Percentiles rank a stretch among this genome's conserved stretches.
Evolutionary conservation across 1,284 basidiomycete genomes (phyloP).

Genomic region (Puccinia sorghi): DNA sequence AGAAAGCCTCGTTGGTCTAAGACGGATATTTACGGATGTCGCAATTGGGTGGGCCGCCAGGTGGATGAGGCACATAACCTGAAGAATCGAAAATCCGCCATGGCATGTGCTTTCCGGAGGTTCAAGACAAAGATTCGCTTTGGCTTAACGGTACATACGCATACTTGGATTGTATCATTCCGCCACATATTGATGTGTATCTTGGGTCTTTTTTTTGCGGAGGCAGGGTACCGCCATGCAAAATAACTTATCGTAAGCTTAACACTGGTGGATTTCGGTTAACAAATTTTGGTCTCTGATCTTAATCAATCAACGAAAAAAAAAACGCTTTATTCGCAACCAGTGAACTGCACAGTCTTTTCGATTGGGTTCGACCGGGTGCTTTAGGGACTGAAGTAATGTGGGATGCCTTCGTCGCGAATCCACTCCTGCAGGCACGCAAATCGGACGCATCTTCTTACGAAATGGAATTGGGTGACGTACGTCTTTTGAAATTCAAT

Average conservation of each 20-base stretch:
- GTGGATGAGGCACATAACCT: slow-evolving; percentile 44
- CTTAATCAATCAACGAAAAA: neutral
- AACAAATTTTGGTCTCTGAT: too few relatives aligned
- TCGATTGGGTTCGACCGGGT: slow-evolving; percentile 45
- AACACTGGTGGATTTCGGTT: too few relatives aligned
- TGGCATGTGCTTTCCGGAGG: slow-evolving; percentile 17
- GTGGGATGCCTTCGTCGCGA: slow-evolving; percentile 45
- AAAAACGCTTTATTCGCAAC: neutral
- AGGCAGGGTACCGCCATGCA: slow-evolving; percentile 43
- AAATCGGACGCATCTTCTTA: slow-evolving; percentile 40
- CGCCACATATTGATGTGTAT: neutral
- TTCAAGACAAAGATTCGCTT: slow-evolving; percentile 46
- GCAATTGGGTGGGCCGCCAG: slow-evolving; percentile 1
- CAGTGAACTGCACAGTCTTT: slow-evolving; percentile 44
- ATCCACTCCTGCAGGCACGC: slow-evolving; percentile 27
- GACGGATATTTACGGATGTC: neutral
- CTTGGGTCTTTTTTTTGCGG: neutral
- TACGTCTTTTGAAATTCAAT: slow-evolving; percentile 6
- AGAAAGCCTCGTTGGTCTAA: neutral
- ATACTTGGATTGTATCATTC: neutral
- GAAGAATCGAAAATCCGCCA: slow-evolving; percentile 23
- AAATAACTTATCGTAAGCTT: slow-evolving; percentile 39
- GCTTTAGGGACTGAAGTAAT: slow-evolving; percentile 32
- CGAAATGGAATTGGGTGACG: slow-evolving; percentile 29
- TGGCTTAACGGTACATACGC: slow-evolving; percentile 31